Evolutionary conservation across 2,329 filamentous ascomycete genomes (phyloP).

Genomic region (Xylaria sp.): DNA sequence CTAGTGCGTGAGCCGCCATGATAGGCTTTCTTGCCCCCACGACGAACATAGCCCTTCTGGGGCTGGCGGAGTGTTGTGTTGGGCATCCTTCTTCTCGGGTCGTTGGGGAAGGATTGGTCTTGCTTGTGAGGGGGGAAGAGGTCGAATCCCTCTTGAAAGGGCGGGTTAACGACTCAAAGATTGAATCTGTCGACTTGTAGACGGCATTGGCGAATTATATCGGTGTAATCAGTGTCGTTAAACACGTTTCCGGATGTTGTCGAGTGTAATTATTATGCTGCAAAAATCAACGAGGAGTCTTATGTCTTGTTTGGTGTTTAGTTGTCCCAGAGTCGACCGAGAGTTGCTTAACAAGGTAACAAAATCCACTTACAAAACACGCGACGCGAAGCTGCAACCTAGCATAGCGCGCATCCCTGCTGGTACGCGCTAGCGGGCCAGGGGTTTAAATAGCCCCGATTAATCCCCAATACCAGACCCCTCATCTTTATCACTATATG

Average conservation of each 20-base stretch:
- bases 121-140: conserved; percentile 17
- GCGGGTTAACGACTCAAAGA: conserved; percentile 26
- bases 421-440: conserved; percentile 20
- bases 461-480: neutral
- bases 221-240: neutral
- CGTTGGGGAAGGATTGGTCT: neutral
- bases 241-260: conserved; percentile 2
- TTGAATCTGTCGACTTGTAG: conserved; percentile 18
- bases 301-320: conserved; percentile 17
- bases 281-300: neutral
- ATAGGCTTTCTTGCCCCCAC: conserved; percentile 73
- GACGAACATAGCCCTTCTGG: conserved; percentile 75
- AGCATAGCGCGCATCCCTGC: conserved; percentile 45
- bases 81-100: conserved; percentile 58
- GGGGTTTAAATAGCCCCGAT: conserved; percentile 38
- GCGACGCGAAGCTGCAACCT: conserved; percentile 37
- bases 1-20: conserved; percentile 75
- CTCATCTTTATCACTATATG: neutral
- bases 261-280: conserved; percentile 4
- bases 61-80: conserved; percentile 70
- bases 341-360: conserved; percentile 11
- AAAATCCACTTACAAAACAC: conserved; percentile 40
- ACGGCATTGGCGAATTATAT: conserved; percentile 32
- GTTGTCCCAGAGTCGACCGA: conserved; percentile 9
- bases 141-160: conserved; percentile 20